These are phyloP conservation scores for Fusarium anguioides DNA, from an alignment of 2,329 filamentous ascomycete species.

Conservation along the genomic window DNA sequence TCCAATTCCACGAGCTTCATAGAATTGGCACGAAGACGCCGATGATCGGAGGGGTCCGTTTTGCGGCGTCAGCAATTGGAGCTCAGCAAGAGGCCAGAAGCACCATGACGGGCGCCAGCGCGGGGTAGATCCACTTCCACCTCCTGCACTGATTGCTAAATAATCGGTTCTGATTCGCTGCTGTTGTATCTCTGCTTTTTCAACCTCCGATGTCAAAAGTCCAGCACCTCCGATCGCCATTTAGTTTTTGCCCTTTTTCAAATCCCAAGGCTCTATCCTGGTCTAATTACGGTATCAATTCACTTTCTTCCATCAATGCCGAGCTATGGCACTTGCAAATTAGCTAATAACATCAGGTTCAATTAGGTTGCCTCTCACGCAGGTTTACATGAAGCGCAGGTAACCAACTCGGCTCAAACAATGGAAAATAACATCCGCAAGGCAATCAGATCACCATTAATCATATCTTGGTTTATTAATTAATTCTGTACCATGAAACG, in stretches of 20 bases:
- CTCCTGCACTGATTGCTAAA: slow-evolving; percentile 48
- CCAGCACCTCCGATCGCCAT: slow-evolving; percentile 20
- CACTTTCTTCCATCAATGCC: neutral
- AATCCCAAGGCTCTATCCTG: slow-evolving; percentile 19
- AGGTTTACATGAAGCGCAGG: neutral
- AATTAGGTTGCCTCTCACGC: neutral
- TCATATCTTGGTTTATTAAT: neutral
- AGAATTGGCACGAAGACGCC: slow-evolving; percentile 37
- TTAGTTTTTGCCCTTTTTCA: slow-evolving; percentile 3
- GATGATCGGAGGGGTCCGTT: slow-evolving; percentile 47
- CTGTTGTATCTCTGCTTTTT: slow-evolving; percentile 35
- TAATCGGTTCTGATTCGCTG: slow-evolving; percentile 39
- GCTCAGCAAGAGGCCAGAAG: slow-evolving; percentile 38
- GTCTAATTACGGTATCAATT: slow-evolving; percentile 34
- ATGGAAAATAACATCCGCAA: neutral
- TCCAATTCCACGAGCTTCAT: slow-evolving; percentile 43
- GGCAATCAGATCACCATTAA: neutral
- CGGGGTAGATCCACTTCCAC: slow-evolving; percentile 44
- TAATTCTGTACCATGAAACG: slow-evolving; percentile 1
- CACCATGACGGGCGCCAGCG: slow-evolving; percentile 38
- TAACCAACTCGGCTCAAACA: neutral
- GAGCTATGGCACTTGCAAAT: neutral
- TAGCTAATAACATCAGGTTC: neutral
- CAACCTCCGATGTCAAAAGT: slow-evolving; percentile 43
- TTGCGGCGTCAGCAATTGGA: slow-evolving; percentile 43